These are phyloP conservation scores for Boehmeria nivea DNA, from an alignment of 306 rosid genomes.

Conservation along the genomic window DNA sequence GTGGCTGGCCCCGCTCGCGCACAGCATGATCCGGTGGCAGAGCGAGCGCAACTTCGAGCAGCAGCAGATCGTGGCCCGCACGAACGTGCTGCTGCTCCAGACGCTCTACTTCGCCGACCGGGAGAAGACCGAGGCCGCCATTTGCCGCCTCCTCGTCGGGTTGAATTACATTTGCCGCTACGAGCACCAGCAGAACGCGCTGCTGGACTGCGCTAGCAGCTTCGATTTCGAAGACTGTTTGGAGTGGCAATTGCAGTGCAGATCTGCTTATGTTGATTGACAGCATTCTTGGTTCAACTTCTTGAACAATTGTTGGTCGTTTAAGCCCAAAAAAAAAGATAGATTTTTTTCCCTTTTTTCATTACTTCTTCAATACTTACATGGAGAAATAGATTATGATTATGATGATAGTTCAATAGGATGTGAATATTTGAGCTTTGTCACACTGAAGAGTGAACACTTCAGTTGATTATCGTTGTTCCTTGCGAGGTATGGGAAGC, in stretches of 20 bases:
- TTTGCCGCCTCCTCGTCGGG: conserved; percentile 81
- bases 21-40: conserved; percentile 95
- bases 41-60: conserved; percentile 92
- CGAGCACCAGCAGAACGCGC: conserved; percentile 89
- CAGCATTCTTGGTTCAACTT: too few species aligned
- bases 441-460: too few species aligned
- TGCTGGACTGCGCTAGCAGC: conserved; percentile 84
- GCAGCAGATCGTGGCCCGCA: conserved; percentile 57
- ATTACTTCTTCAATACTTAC: conserved; percentile 23
- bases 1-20: conserved; percentile 89
- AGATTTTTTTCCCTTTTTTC: conserved; percentile 19
- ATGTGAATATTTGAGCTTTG: too few species aligned
- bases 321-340: too few species aligned
- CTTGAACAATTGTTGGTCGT: conserved; percentile 26
- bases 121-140: conserved; percentile 72
- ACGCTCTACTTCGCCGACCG: conserved; percentile 80
- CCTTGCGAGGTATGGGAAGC: too few species aligned
- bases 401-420: conserved; percentile 19
- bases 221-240: conserved; percentile 84
- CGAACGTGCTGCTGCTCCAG: conserved; percentile 77
- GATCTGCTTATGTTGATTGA: conserved; percentile 54
- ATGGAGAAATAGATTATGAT: too few species aligned
- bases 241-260: conserved; percentile 78
- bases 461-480: too few species aligned
- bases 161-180: conserved; percentile 90